These are phyloP conservation scores for Lactarius quietus DNA, from an alignment of 768 basidiomycete genomes.

Conservation along the genomic window DNA sequence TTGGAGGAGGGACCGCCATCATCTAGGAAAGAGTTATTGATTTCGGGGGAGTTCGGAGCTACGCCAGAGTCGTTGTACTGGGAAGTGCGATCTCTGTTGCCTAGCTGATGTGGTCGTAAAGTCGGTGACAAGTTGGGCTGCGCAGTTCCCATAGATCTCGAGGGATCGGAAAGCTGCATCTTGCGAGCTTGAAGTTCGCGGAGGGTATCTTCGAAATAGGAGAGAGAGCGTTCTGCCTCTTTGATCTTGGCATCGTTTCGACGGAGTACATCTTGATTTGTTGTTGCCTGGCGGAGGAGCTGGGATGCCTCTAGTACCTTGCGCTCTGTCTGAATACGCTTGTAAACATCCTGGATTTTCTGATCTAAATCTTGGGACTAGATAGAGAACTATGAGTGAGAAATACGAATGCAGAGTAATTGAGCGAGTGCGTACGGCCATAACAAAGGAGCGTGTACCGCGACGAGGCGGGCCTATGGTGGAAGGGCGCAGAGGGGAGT, in stretches of 20 bases:
- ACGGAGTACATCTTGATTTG: slow-evolving; percentile 80
- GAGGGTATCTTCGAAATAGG: slow-evolving; percentile 84
- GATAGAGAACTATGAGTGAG: slow-evolving; percentile 5
- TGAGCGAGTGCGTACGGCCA: slow-evolving; percentile 19
- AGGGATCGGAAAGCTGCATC: slow-evolving; percentile 53
- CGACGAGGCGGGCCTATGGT: slow-evolving; percentile 16
- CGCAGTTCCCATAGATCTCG: slow-evolving; percentile 38
- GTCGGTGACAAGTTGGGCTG: slow-evolving; percentile 18
- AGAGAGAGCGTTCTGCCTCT: slow-evolving; percentile 78
- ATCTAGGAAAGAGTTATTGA: slow-evolving; percentile 36
- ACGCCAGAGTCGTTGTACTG: slow-evolving; percentile 17
- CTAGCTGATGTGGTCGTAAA: slow-evolving; percentile 12
- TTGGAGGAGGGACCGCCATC: slow-evolving; percentile 41
- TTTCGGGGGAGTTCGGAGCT: slow-evolving; percentile 30
- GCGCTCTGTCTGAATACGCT: slow-evolving; percentile 87
- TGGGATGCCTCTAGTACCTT: slow-evolving; percentile 87
- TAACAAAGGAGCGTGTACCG: slow-evolving; percentile 8
- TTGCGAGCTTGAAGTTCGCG: slow-evolving; percentile 80
- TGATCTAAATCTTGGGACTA: slow-evolving; percentile 68
- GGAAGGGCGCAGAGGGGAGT: slow-evolving; percentile 3
- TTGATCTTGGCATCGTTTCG: slow-evolving; percentile 82
- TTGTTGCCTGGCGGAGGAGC: slow-evolving; percentile 74
- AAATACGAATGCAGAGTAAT: slow-evolving; percentile 1
- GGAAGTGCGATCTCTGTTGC: slow-evolving; percentile 20
- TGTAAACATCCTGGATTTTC: slow-evolving; percentile 90